phyloP scores from a whole-genome alignment of 768 basidiomycete genomes.

The Gyrodon lividus region DNA sequence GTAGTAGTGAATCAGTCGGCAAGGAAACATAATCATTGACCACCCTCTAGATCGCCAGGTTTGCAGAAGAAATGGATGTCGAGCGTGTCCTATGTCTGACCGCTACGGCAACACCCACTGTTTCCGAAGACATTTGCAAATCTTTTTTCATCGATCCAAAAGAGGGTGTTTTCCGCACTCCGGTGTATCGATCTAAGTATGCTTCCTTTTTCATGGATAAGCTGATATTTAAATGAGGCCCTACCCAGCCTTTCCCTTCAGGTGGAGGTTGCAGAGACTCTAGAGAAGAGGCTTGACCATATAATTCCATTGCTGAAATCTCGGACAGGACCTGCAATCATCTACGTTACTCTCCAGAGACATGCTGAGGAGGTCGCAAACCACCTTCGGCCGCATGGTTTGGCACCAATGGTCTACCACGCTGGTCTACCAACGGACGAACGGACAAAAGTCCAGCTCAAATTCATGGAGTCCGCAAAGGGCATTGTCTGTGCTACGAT shows the following conservation, averaged over 20 bases:
- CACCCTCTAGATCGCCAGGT: constrained; percentile 40
- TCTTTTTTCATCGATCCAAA: constrained; percentile 41
- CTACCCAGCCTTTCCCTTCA: constrained; percentile 34
- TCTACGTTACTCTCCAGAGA: constrained; percentile 46
- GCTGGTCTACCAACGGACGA: constrained; percentile 39
- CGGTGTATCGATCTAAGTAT: constrained; percentile 45
- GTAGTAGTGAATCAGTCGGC: neutral
- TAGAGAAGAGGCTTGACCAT: constrained; percentile 35
- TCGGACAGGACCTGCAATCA: constrained; percentile 41
- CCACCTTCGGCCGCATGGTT: constrained; percentile 21
- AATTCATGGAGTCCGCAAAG: constrained; percentile 39
- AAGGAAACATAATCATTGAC: constrained; percentile 14
- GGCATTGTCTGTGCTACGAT: constrained; percentile 45
- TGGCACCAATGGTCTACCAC: constrained; percentile 41
- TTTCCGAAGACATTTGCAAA: constrained; percentile 44
- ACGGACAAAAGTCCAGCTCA: constrained; percentile 35
- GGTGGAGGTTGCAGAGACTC: constrained; percentile 32
- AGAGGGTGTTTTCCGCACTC: constrained; percentile 41
- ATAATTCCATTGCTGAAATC: constrained; percentile 37
- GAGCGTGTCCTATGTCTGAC: constrained; percentile 46
- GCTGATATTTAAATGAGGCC: neutral
- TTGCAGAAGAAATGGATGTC: constrained; percentile 44
- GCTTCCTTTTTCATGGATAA: constrained; percentile 8
- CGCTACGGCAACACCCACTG: constrained; percentile 43
- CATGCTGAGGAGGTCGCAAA: constrained; percentile 40